These are phyloP conservation scores for Zychaea mexicana DNA, from an alignment of 371 early-diverging fungal genomes.

Conservation along the genomic window DNA sequence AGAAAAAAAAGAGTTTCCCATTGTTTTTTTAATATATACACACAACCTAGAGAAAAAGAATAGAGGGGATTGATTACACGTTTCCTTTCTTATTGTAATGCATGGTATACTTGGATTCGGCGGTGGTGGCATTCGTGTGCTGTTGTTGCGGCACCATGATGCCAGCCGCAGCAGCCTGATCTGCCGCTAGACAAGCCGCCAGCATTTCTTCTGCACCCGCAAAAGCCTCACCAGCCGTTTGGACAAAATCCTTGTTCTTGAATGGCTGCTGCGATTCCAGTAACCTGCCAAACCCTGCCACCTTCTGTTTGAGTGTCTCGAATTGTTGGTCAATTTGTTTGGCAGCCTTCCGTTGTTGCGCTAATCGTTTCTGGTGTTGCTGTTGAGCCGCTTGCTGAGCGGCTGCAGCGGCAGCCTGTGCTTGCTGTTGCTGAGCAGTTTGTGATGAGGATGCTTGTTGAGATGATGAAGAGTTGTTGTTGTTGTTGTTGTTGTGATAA, in stretches of 20 bases:
- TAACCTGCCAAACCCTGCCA: constrained; percentile 33
- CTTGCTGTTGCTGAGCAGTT: constrained; percentile 15
- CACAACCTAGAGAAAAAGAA: background rate
- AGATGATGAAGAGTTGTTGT: constrained; percentile 12
- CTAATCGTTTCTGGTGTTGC: constrained; percentile 19
- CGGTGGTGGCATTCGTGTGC: too few relatives aligned
- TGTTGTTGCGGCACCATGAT: constrained; percentile 3
- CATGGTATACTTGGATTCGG: constrained; percentile 42
- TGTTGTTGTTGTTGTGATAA: constrained; percentile 21
- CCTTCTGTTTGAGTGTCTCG: constrained; percentile 33
- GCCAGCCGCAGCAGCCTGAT: constrained; percentile 8
- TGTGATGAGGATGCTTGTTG: constrained; percentile 4
- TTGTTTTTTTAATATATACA: too few relatives aligned
- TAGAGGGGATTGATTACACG: background rate
- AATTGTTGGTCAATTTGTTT: constrained; percentile 38
- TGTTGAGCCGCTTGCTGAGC: constrained; percentile 17
- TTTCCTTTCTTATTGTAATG: constrained; percentile 30
- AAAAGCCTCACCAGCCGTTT: constrained; percentile 40
- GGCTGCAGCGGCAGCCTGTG: constrained; percentile 3
- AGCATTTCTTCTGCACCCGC: constrained; percentile 45
- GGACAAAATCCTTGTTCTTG: constrained; percentile 39
- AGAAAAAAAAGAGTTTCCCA: too few relatives aligned
- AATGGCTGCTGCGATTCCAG: constrained; percentile 36
- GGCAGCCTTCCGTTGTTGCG: constrained; percentile 27
- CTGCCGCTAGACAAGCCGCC: constrained; percentile 31